Base-by-base conservation (phyloP, 1,284 basidiomycete species). In the Malassezia cuniculi region DNA sequence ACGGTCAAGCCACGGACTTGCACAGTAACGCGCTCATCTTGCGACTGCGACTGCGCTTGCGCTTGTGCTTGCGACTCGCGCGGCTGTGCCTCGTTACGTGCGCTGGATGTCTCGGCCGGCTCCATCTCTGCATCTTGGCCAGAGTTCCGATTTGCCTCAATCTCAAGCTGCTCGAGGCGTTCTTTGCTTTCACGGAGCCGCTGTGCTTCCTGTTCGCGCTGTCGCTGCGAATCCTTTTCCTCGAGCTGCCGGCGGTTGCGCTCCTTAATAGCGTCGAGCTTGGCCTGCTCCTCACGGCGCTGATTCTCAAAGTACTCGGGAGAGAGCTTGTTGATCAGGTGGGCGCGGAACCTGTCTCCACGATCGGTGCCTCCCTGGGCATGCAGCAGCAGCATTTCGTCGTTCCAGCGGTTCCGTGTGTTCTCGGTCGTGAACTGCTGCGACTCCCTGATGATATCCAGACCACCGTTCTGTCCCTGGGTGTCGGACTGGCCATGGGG, bases 391-490 rank as follows among this genome's bases (percentile, higher is more conserved):
- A 81, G 82, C 39, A 77, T 77, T 68, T 93, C 89, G 57, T 94
- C 87, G 1, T 75, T 71, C 89, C 90, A 95, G 31, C 90, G 77
- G 57, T 83, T 80, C n/a, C 79, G 65, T 0, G 90, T 94, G 8
- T 70, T 80, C 44, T 84, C 70, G 3, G 87, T 87, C 8, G 64
- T 52, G 52, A 72, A 74, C 11, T 71, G 70, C 15, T 60, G 51
- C 5, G 66, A 56, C 12, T 55, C 47, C 1, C 55, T 46, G 6
- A 66, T 59, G n/a, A 50, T 51, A 29, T 65, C 59, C 17, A 34
- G 42, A 26, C 28, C 26, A 5, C 24, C 19, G n/a, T 36, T 50
- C 24, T 42, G 51, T 39, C 44, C 39, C 31, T 39, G 31, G 40
- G 31, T 36, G 45, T 15, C 48, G 16, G 41, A 29, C 10, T 21